Conservation (phyloP, 805 yeast species). For the Ogataea pini region DNA sequence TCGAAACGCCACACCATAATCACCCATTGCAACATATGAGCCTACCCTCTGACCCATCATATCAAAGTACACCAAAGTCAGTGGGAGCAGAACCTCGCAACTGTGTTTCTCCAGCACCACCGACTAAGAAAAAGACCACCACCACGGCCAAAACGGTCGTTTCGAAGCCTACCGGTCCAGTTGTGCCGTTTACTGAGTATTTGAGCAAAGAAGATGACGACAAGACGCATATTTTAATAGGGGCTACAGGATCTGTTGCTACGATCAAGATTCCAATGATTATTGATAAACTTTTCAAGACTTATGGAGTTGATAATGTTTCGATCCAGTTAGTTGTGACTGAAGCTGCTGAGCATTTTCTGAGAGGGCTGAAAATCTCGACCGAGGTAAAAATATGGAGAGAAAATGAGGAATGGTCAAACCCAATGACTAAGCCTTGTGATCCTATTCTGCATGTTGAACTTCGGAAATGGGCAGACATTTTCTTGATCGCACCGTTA, state of each 20-base stretch:
- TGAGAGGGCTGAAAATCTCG: conserved; percentile 54
- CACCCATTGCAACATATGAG: conserved; percentile 25
- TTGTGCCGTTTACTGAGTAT: conserved; percentile 74
- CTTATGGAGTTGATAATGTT: conserved; percentile 71
- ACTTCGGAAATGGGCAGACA: conserved; percentile 94
- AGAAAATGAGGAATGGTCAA: conserved; percentile 89
- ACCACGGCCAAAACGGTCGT: conserved; percentile 51
- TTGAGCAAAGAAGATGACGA: conserved; percentile 75
- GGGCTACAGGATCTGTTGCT: conserved; percentile 96
- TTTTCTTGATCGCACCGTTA: conserved; percentile 88
- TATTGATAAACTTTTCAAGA: conserved; percentile 80
- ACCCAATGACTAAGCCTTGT: conserved; percentile 63
- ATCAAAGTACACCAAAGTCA: conserved; percentile 16
- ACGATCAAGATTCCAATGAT: conserved; percentile 90
- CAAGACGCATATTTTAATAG: conserved; percentile 83
- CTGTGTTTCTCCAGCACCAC: conserved; percentile 9
- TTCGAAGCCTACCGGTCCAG: conserved; percentile 59
- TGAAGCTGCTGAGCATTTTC: conserved; percentile 80
- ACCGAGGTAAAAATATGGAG: conserved; percentile 85
- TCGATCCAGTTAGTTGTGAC: conserved; percentile 86
- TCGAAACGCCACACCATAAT: conserved; percentile 19
- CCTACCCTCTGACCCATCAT: conserved; percentile 28
- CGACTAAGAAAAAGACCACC: conserved; percentile 31
- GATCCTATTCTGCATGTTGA: conserved; percentile 97
- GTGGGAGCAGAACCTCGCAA: background rate